Conservation (phyloP, 2,329 filamentous ascomycete species). For the Herpomyces periplanetae region DNA sequence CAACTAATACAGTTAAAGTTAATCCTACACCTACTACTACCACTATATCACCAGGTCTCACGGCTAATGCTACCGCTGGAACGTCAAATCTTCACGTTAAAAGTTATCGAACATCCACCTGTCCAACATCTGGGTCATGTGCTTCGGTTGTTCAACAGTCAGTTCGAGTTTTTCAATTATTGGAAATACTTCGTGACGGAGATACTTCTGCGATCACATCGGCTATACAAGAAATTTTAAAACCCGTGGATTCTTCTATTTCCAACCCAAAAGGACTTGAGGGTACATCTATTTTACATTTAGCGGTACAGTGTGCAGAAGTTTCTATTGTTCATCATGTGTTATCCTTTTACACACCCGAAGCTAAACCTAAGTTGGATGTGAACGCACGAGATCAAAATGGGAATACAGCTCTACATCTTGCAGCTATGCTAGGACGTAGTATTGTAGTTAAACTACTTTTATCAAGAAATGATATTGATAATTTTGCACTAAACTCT, state of each 20-base stretch:
- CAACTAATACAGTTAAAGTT: no score
- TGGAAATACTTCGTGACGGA: constrained; percentile 59
- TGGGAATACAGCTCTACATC: constrained; percentile 65
- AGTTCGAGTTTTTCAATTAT: constrained; percentile 65
- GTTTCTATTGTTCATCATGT: constrained; percentile 71
- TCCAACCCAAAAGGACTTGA: constrained; percentile 13
- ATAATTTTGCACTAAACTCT: constrained; percentile 52
- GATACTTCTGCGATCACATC: constrained; percentile 66
- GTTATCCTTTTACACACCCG: constrained; percentile 18
- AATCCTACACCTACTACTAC: no score
- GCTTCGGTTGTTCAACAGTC: constrained; percentile 33
- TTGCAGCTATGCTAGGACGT: constrained; percentile 48
- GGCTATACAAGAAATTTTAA: constrained; percentile 27
- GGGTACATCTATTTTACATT: constrained; percentile 59
- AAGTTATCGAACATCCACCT: no score
- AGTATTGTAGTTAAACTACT: constrained; percentile 41
- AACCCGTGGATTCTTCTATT: constrained; percentile 9
- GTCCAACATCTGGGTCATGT: constrained; percentile 5
- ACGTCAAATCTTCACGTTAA: no score
- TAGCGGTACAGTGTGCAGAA: constrained; percentile 84
- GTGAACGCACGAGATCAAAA: constrained; percentile 69
- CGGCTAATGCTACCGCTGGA: no score
- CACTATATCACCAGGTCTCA: no score
- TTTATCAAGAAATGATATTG: constrained; percentile 42
- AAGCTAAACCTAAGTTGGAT: constrained; percentile 23